These are phyloP conservation scores for Brasenia schreberi DNA, from an alignment of 164 flowering plant genomes.

Conservation along the genomic window DNA sequence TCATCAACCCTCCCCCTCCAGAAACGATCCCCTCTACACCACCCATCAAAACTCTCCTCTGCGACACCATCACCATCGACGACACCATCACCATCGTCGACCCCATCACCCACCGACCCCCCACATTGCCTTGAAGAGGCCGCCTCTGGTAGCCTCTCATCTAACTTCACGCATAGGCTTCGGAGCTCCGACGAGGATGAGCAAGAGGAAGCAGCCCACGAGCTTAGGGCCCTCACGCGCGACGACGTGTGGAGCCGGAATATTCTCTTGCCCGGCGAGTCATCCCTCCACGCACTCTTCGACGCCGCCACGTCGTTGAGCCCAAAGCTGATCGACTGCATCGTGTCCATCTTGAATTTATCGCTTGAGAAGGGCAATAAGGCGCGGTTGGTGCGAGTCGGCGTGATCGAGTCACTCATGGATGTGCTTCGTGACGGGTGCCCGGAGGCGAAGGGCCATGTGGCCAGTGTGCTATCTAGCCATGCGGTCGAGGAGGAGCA, in stretches of 20 bases:
- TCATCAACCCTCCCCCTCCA: background rate
- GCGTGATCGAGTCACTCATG: background rate
- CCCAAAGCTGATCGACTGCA: background rate
- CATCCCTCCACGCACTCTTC: background rate
- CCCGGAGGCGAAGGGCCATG: background rate
- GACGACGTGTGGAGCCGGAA: conserved; percentile 24
- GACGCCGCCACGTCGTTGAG: background rate
- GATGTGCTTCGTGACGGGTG: background rate
- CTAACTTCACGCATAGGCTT: conserved; percentile 16
- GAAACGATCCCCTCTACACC: background rate
- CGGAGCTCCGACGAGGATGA: conserved; percentile 73
- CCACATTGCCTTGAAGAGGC: background rate
- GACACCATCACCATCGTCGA: conserved; percentile 6
- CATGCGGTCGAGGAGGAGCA: background rate
- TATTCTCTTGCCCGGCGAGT: background rate
- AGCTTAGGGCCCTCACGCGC: conserved; percentile 59
- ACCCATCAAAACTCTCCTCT: background rate
- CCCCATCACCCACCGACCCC: background rate
- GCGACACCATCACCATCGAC: background rate
- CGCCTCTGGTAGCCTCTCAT: background rate
- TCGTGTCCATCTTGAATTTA: background rate
- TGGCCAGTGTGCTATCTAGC: background rate
- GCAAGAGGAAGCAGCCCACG: conserved; percentile 81
- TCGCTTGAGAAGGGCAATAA: background rate
- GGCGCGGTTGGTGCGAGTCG: background rate